phyloP scores from a whole-genome alignment of 169 alveolate genomes.

The Theileria equi region DNA sequence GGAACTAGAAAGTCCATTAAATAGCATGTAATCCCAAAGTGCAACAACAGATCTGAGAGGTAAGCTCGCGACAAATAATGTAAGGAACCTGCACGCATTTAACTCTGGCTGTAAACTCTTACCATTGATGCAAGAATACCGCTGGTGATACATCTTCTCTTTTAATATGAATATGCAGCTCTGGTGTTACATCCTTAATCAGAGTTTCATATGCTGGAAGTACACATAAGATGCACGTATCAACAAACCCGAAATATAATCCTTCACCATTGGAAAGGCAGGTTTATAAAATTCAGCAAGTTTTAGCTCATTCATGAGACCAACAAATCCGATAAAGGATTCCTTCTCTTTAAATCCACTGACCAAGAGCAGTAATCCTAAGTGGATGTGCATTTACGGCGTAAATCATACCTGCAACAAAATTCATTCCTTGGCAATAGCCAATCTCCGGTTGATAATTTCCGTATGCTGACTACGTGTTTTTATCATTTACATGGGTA shows the following conservation, averaged over 20 bases:
- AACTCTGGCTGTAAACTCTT: neutral
- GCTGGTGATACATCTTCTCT: slow-evolving; percentile 72
- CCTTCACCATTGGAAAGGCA: slow-evolving; percentile 67
- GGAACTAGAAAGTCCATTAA: slow-evolving; percentile 57
- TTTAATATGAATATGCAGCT: slow-evolving; percentile 63
- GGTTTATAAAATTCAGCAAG: slow-evolving; percentile 72
- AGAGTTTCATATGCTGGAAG: slow-evolving; percentile 61
- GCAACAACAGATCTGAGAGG: slow-evolving; percentile 74
- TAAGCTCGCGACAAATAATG: slow-evolving; percentile 70
- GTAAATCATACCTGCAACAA: slow-evolving; percentile 73
- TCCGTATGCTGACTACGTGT: slow-evolving; percentile 41
- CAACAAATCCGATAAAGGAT: slow-evolving; percentile 73
- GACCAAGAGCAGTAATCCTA: slow-evolving; percentile 69
- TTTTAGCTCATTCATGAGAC: slow-evolving; percentile 66
- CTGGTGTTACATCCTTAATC: slow-evolving; percentile 58
- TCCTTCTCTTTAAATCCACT: slow-evolving; percentile 72
- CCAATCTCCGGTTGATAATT: slow-evolving; percentile 75
- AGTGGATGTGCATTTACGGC: neutral
- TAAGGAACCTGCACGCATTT: slow-evolving; percentile 54
- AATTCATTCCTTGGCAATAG: slow-evolving; percentile 90
- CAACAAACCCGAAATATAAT: slow-evolving; percentile 53
- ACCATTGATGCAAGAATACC: slow-evolving; percentile 75
- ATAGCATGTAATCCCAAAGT: slow-evolving; percentile 72
- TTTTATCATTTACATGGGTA: no score
- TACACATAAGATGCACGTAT: neutral